Evolutionary conservation across 1,139 yeast genomes (phyloP).

Genomic region (Candida mesenterica): DNA sequence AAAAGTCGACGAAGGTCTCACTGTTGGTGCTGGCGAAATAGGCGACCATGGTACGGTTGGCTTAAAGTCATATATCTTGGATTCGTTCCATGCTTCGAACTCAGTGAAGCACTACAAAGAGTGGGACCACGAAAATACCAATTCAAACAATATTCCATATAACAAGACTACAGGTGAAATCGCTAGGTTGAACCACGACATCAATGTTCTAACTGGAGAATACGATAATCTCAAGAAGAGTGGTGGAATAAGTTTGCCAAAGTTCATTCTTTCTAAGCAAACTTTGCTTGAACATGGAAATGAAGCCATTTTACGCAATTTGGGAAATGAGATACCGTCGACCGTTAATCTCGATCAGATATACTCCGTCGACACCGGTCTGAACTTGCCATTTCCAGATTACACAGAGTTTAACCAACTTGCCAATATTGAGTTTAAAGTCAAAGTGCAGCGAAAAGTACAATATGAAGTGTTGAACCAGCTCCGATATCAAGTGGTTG

Average conservation of each 20-base stretch:
- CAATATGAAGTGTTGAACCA: slow-evolving; percentile 36
- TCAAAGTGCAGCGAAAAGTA: slow-evolving; percentile 33
- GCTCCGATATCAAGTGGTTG: slow-evolving; percentile 31
- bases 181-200: slow-evolving; percentile 27
- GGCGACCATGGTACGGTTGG: neutral
- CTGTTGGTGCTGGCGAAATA: neutral
- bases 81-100: slow-evolving; percentile 34
- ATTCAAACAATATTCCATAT: slow-evolving; percentile 27
- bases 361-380: slow-evolving; percentile 29
- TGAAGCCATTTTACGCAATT: slow-evolving; percentile 19
- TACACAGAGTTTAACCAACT: slow-evolving; percentile 29
- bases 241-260: slow-evolving; percentile 27
- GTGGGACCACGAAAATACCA: slow-evolving; percentile 27
- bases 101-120: slow-evolving; percentile 31
- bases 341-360: slow-evolving; percentile 22
- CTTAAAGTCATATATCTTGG: slow-evolving; percentile 24
- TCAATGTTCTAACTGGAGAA: slow-evolving; percentile 22
- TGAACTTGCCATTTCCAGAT: slow-evolving; percentile 29
- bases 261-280: slow-evolving; percentile 27
- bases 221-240: slow-evolving; percentile 24
- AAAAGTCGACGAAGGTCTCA: too few species aligned
- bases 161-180: slow-evolving; percentile 32
- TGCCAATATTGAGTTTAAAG: slow-evolving; percentile 34
- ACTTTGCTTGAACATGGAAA: slow-evolving; percentile 28
- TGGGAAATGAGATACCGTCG: slow-evolving; percentile 16